phyloP scores from a whole-genome alignment of 129 eudicot species.

The Deinandra increscens region DNA sequence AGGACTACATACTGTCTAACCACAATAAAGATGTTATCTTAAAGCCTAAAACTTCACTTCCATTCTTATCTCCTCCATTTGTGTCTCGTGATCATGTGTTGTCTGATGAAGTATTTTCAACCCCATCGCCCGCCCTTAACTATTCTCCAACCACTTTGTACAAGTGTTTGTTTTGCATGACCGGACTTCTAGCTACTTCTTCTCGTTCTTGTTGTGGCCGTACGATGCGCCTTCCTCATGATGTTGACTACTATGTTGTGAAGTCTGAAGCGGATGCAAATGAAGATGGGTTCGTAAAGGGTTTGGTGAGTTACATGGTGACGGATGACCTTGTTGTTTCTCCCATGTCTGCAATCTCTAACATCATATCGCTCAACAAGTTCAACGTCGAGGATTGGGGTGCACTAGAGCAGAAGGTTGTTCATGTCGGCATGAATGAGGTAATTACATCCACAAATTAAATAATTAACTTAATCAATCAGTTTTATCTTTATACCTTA shows the following conservation, averaged over 20 bases:
- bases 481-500: too few relatives aligned
- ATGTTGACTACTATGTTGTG: background rate
- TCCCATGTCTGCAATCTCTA: conserved; percentile 20
- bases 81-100: background rate
- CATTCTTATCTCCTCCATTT: background rate
- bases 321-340: conserved; percentile 12
- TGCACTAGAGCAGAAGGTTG: conserved; percentile 19
- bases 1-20: conserved; percentile 1
- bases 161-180: background rate
- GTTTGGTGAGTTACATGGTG: conserved; percentile 22
- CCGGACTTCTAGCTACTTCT: background rate
- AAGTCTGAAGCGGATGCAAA: background rate
- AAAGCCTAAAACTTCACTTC: background rate
- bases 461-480: too few relatives aligned
- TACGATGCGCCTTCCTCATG: background rate
- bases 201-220: background rate
- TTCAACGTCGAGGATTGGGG: conserved; percentile 16
- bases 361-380: conserved; percentile 7
- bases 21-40: background rate
- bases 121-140: background rate
- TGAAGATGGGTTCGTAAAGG: background rate
- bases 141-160: background rate
- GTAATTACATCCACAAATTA: too few relatives aligned
- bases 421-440: conserved; percentile 12
- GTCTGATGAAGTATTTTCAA: background rate